phyloP scores from a whole-genome alignment of 805 yeast species.

The Ogataea pignaliae region DNA sequence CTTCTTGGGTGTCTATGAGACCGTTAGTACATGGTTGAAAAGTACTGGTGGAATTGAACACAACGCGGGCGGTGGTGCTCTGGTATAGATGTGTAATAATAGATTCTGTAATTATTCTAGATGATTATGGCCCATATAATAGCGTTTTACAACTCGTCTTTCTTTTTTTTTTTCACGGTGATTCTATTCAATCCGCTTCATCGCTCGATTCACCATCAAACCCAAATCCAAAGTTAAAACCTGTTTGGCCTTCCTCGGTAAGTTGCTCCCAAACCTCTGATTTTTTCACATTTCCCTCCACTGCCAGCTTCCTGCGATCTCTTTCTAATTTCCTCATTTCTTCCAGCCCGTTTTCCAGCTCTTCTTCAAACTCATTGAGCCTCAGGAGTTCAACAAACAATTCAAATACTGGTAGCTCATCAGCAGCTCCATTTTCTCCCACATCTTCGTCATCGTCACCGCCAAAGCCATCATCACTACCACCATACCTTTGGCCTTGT shows the following conservation, averaged over 20 bases:
- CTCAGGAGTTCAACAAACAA: constrained; percentile 50
- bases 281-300: constrained; percentile 27
- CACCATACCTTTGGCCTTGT: not conserved
- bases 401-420: constrained; percentile 55
- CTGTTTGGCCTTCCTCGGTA: constrained; percentile 13
- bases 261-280: constrained; percentile 52
- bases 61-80: too few species aligned
- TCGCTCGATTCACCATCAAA: constrained; percentile 13
- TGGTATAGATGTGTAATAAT: too few species aligned
- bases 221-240: constrained; percentile 35
- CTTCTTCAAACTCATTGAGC: constrained; percentile 32
- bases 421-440: constrained; percentile 42
- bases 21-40: constrained; percentile 36
- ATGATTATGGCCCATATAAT: too few species aligned
- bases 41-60: too few species aligned
- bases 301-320: constrained; percentile 21
- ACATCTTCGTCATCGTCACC: constrained; percentile 50
- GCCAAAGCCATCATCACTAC: too few species aligned
- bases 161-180: not conserved
- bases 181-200: constrained; percentile 1
- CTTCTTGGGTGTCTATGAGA: constrained; percentile 90
- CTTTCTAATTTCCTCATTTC: constrained; percentile 33
- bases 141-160: too few species aligned
- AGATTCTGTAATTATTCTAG: too few species aligned
- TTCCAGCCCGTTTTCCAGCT: constrained; percentile 33